These are phyloP conservation scores for Mortierella sp. DNA, from an alignment of 371 early-diverging fungal species.

Conservation along the genomic window DNA sequence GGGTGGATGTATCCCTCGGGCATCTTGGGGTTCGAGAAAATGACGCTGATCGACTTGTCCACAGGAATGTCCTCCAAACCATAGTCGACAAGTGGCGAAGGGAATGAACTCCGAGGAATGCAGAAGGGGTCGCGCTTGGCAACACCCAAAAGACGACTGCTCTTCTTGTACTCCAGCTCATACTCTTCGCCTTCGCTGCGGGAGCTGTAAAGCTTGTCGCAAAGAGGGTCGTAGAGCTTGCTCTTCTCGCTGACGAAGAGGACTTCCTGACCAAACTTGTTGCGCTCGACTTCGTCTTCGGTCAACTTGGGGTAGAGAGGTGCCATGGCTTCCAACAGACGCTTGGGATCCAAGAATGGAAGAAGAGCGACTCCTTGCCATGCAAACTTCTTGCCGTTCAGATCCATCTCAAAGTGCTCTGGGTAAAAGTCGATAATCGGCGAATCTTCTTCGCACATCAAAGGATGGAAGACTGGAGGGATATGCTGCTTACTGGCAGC, in stretches of 20 bases:
- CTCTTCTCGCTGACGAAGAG: constrained; percentile 78
- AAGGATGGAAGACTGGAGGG: constrained; percentile 80
- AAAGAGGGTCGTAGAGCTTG: constrained; percentile 77
- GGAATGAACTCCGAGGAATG: constrained; percentile 80
- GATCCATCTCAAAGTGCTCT: constrained; percentile 90
- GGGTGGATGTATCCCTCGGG: constrained; percentile 62
- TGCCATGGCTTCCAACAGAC: constrained; percentile 85
- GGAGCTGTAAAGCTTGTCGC: constrained; percentile 73
- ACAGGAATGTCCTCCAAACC: constrained; percentile 71
- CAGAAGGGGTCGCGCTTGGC: constrained; percentile 75
- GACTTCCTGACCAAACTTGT: constrained; percentile 80
- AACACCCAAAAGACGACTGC: constrained; percentile 74
- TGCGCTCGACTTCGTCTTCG: constrained; percentile 83
- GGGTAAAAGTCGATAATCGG: constrained; percentile 97
- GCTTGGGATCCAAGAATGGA: constrained; percentile 92
- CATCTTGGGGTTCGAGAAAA: constrained; percentile 63
- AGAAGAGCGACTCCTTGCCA: constrained; percentile 98
- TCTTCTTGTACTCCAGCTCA: constrained; percentile 68
- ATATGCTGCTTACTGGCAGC: constrained; percentile 87
- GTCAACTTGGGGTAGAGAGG: constrained; percentile 77
- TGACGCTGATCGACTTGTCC: constrained; percentile 70
- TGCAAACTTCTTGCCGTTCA: constrained; percentile 97
- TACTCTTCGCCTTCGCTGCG: constrained; percentile 62
- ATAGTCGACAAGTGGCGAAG: constrained; percentile 74
- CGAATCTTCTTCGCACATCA: constrained; percentile 91